These are phyloP conservation scores for Epichloe typhina DNA, from an alignment of 2,329 filamentous ascomycete genomes.

Conservation along the genomic window DNA sequence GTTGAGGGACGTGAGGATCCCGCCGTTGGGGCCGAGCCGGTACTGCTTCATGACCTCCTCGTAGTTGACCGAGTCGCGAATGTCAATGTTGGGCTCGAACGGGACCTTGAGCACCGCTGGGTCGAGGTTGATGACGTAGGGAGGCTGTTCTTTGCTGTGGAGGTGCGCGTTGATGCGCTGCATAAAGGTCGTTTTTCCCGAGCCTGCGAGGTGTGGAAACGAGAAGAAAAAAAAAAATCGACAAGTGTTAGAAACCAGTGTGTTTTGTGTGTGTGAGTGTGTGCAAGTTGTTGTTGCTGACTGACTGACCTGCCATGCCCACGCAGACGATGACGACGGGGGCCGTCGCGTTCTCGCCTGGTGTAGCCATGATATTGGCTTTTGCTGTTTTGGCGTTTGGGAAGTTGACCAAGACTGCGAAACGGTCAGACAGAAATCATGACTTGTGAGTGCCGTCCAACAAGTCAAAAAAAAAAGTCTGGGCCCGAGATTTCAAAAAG, in stretches of 20 bases:
- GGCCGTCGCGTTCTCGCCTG: conserved; percentile 15
- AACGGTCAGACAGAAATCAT: no score
- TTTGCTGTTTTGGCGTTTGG: background rate
- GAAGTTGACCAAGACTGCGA: background rate
- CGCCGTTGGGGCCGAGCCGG: conserved; percentile 92
- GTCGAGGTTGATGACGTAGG: conserved; percentile 95
- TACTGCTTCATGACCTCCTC: conserved; percentile 99
- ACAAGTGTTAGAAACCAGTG: no score
- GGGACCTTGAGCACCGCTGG: conserved; percentile 87
- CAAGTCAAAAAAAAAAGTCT: background rate
- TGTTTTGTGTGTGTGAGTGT: no score
- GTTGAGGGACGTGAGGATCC: conserved; percentile 89
- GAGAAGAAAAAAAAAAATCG: no score
- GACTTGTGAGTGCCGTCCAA: no score
- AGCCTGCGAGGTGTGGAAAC: conserved; percentile 40
- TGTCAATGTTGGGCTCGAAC: conserved; percentile 96
- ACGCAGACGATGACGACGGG: conserved; percentile 65
- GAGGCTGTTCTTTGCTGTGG: conserved; percentile 64
- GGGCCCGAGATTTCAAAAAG: conserved; percentile 3
- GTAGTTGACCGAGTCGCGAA: conserved; percentile 97
- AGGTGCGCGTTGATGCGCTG: conserved; percentile 92
- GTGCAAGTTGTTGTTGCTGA: background rate
- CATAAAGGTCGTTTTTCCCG: conserved; percentile 99
- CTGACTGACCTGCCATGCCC: conserved; percentile 84
- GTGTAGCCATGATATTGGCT: conserved; percentile 19